Conservation (phyloP, 345 rosid genomes). For the Bruguiera sexangula region DNA sequence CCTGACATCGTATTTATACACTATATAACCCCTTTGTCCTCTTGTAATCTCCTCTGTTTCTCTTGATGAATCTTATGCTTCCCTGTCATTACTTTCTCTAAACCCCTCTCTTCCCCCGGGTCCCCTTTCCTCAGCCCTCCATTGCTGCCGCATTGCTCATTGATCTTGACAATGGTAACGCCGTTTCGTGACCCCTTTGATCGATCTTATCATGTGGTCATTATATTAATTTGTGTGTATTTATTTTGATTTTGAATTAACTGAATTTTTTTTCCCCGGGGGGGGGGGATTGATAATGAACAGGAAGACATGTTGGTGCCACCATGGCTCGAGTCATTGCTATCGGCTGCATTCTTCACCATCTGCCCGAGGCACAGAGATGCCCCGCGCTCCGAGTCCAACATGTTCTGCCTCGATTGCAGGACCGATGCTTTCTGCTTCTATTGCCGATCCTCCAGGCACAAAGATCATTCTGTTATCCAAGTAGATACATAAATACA, state of each 20-base stretch:
- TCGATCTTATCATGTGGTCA: too few species aligned
- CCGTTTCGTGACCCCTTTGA: background rate
- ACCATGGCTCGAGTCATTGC: conserved; percentile 37
- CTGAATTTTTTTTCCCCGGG: too few species aligned
- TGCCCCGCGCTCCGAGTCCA: conserved; percentile 29
- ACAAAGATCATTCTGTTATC: conserved; percentile 36
- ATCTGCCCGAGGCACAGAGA: conserved; percentile 31
- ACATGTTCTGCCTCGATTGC: conserved; percentile 40
- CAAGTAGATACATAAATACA: conserved; percentile 17
- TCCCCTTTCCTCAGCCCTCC: conserved; percentile 7
- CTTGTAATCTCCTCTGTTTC: conserved; percentile 13
- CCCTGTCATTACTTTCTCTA: conserved; percentile 7
- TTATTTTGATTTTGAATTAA: too few species aligned
- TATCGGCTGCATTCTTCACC: conserved; percentile 31
- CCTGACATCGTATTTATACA: conserved; percentile 5
- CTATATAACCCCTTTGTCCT: conserved; percentile 9
- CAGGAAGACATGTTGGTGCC: conserved; percentile 32
- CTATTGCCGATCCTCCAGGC: conserved; percentile 36
- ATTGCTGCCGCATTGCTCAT: conserved; percentile 16
- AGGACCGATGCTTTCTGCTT: conserved; percentile 36
- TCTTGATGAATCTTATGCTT: conserved; percentile 24
- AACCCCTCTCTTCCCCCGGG: background rate
- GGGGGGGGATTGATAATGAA: background rate
- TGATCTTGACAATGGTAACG: conserved; percentile 28
- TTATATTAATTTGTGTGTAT: too few species aligned